phyloP scores from a whole-genome alignment of 192 early-diverging fungal species.

The Piromyces finnis region DNA sequence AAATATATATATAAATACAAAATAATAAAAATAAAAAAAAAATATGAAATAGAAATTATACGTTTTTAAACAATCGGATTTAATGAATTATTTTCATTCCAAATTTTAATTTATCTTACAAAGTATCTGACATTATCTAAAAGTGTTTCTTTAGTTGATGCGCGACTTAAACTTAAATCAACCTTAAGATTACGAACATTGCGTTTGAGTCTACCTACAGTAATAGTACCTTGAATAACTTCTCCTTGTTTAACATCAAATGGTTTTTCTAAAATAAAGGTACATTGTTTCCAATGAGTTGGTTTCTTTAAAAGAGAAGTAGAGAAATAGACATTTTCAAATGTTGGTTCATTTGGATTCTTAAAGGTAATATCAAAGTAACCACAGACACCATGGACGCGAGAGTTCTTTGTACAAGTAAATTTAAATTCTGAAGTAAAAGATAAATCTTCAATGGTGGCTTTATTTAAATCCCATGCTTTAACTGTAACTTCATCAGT shows the following conservation, averaged over 20 bases:
- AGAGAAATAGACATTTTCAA: constrained; percentile 26
- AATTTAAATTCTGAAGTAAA: constrained; percentile 56
- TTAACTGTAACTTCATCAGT: constrained; percentile 40
- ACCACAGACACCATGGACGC: constrained; percentile 60
- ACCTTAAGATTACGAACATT: background rate
- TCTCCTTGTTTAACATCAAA: constrained; percentile 18
- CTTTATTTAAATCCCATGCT: constrained; percentile 1
- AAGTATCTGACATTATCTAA: background rate
- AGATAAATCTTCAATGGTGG: constrained; percentile 37
- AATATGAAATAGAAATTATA: too few relatives aligned
- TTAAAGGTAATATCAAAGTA: constrained; percentile 92
- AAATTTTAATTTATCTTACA: background rate
- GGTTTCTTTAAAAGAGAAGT: constrained; percentile 56
- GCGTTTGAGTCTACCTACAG: background rate
- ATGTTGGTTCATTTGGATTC: constrained; percentile 30
- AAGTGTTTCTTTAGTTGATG: background rate
- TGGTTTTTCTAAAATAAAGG: constrained; percentile 52
- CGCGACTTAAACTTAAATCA: background rate
- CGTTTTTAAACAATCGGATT: too few relatives aligned
- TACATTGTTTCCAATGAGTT: constrained; percentile 97
- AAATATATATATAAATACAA: too few relatives aligned
- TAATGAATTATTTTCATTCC: too few relatives aligned
- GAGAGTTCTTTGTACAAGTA: constrained; percentile 33
- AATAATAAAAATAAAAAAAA: too few relatives aligned
- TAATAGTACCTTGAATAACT: background rate